A percentile compares a stretch with the other conserved stretches of the same genome.
Evolutionary conservation across 1,284 basidiomycete genomes (phyloP).

Genomic region (Kwoniella shivajii): DNA sequence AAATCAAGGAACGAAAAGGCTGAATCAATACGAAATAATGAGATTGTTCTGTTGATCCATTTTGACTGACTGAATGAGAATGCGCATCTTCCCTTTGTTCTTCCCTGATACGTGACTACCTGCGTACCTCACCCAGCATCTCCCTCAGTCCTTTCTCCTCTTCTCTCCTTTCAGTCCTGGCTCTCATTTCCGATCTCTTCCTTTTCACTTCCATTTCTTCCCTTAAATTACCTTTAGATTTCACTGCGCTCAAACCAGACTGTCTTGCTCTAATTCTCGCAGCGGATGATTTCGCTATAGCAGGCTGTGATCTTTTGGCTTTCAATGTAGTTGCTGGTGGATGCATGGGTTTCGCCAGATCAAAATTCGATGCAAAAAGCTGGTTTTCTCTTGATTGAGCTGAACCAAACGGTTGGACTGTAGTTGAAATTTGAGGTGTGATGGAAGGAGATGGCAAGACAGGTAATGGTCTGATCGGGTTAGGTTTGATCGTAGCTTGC

Average conservation of each 20-base stretch:
- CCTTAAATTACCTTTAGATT: constrained; percentile 27
- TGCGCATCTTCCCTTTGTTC: too few relatives aligned
- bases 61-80: too few relatives aligned
- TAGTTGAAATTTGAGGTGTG: constrained; percentile 1
- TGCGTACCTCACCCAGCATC: constrained; percentile 33
- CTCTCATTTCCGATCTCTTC: constrained; percentile 37
- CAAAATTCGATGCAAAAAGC: constrained; percentile 25
- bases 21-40: too few relatives aligned
- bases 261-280: constrained; percentile 16
- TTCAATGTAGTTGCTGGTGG: neutral
- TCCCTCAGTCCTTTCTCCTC: constrained; percentile 43
- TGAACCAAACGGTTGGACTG: constrained; percentile 34
- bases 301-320: neutral
- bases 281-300: constrained; percentile 5
- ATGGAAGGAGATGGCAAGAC: constrained; percentile 9
- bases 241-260: constrained; percentile 30
- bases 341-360: constrained; percentile 13
- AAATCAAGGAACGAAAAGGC: too few relatives aligned
- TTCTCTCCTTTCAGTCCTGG: constrained; percentile 35
- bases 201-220: constrained; percentile 34
- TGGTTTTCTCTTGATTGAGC: constrained; percentile 36
- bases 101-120: neutral
- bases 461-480: constrained; percentile 21
- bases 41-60: too few relatives aligned
- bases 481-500: constrained; percentile 49